Percentiles rank a stretch among this genome's conserved stretches.
These are phyloP conservation scores for Lachnellula cervina DNA, from an alignment of 2,329 filamentous ascomycete species.

Conservation along the genomic window DNA sequence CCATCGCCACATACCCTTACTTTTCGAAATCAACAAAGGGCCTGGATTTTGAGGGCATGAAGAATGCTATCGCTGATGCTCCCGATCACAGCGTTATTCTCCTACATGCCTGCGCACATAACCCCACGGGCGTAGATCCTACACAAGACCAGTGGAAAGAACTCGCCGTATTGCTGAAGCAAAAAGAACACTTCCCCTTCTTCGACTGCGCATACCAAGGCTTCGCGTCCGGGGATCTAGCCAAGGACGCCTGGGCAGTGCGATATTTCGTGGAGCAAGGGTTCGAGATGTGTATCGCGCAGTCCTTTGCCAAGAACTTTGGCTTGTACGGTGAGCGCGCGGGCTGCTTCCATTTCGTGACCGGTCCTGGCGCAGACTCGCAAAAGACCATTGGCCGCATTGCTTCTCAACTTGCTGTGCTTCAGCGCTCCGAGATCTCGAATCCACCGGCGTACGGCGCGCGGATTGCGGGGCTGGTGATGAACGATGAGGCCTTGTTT, in stretches of 20 bases:
- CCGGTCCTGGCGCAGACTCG: constrained; percentile 65
- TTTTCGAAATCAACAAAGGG: constrained; percentile 85
- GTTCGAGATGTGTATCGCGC: constrained; percentile 81
- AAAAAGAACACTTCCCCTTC: constrained; percentile 89
- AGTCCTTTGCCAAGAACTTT: constrained; percentile 98
- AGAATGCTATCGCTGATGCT: constrained; percentile 62
- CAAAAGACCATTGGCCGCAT: constrained; percentile 57
- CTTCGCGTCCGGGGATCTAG: constrained; percentile 87
- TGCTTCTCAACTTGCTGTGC: constrained; percentile 81
- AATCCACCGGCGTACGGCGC: constrained; percentile 95
- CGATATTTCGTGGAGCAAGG: constrained; percentile 91
- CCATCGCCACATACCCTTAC: constrained; percentile 84
- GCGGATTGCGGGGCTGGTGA: constrained; percentile 74
- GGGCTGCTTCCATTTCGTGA: constrained; percentile 92
- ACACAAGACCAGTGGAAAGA: constrained; percentile 92
- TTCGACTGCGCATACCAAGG: constrained; percentile 98
- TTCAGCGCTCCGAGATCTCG: constrained; percentile 95
- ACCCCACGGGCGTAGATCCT: constrained; percentile 94
- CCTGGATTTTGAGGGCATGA: constrained; percentile 89
- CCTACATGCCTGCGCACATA: constrained; percentile 94
- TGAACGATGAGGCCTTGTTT: constrained; percentile 80
- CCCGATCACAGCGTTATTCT: constrained; percentile 80
- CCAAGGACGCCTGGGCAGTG: constrained; percentile 83
- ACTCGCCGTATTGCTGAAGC: constrained; percentile 70
- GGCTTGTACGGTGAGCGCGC: constrained; percentile 95